Conservation (phyloP, 2,329 filamentous ascomycete genomes). For the Diaporthe helianthi region DNA sequence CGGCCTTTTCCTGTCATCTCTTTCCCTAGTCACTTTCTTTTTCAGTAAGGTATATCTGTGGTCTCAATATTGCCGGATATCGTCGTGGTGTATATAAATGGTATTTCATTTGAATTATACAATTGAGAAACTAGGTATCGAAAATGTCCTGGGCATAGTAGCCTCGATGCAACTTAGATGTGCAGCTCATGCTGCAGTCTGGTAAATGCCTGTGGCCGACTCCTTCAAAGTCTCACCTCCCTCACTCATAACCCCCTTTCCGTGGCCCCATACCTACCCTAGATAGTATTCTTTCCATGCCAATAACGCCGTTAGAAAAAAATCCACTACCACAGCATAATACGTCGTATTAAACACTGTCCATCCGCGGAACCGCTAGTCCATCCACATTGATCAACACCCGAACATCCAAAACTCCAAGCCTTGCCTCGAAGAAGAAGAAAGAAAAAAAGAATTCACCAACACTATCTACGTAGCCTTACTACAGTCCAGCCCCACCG, state of each 20-base stretch:
- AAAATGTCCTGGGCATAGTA: background rate
- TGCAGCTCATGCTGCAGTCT: background rate
- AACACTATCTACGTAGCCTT: background rate
- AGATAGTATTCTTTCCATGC: background rate
- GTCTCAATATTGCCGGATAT: background rate
- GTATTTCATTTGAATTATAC: background rate
- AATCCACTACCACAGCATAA: background rate
- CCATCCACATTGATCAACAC: background rate
- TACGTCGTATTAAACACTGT: background rate
- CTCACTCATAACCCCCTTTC: background rate
- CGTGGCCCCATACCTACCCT: too few relatives aligned
- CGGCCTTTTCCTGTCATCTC: background rate
- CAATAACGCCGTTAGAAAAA: background rate
- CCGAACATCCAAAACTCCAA: background rate
- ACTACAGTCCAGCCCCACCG: conserved; percentile 19
- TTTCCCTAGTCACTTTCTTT: background rate
- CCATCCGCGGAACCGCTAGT: background rate
- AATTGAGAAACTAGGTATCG: background rate
- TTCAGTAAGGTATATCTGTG: background rate
- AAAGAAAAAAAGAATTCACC: background rate
- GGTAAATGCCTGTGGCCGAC: background rate
- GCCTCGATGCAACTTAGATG: background rate
- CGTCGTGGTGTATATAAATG: background rate
- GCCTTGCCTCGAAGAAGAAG: background rate
- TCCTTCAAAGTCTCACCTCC: too few relatives aligned